A percentile compares a stretch with the other conserved stretches of the same genome.
Evolutionary conservation across 2,329 filamentous ascomycete genomes (phyloP).

Genomic region (Lasiodiplodia citricola): DNA sequence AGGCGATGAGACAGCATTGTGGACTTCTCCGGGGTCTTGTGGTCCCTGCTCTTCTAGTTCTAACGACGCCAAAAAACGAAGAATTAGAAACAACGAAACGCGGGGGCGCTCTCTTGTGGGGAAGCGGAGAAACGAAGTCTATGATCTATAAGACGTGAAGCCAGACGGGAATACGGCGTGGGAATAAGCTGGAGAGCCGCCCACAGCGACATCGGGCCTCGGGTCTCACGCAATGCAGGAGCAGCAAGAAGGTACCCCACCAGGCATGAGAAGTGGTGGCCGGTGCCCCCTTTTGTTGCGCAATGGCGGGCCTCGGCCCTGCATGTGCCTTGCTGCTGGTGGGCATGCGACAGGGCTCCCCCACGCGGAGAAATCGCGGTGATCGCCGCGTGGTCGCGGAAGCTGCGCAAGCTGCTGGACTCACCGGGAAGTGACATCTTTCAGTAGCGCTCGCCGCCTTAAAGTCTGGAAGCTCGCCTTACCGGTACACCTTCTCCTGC

Average conservation of each 20-base stretch:
- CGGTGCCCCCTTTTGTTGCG: conserved; percentile 4
- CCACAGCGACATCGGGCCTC: conserved; percentile 18
- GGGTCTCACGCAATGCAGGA: not conserved
- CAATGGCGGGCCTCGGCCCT: conserved; percentile 1
- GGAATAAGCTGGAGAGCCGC: conserved; percentile 16
- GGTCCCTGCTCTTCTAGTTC: not conserved
- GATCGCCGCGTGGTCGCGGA: conserved; percentile 21
- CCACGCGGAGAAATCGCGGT: conserved; percentile 19
- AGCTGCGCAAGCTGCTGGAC: conserved; percentile 13
- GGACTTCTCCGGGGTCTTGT: not conserved
- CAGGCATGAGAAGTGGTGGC: conserved; percentile 15
- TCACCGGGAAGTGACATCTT: not conserved
- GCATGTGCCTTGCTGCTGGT: not conserved
- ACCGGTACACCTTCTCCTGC: not conserved
- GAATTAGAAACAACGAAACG: not conserved
- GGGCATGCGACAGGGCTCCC: conserved; percentile 5
- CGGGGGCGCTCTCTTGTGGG: not conserved
- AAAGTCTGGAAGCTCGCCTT: conserved; percentile 1
- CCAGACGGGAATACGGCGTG: conserved; percentile 1
- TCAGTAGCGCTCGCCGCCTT: conserved; percentile 22
- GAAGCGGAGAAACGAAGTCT: not conserved
- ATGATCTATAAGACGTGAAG: conserved; percentile 2
- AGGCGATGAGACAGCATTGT: conserved; percentile 23
- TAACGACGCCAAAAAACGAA: not conserved
- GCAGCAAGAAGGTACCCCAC: conserved; percentile 2